A percentile compares a stretch with the other conserved stretches of the same genome.
phyloP scores from a whole-genome alignment of 2,329 filamentous ascomycete genomes.

The Aphanocladium album region DNA sequence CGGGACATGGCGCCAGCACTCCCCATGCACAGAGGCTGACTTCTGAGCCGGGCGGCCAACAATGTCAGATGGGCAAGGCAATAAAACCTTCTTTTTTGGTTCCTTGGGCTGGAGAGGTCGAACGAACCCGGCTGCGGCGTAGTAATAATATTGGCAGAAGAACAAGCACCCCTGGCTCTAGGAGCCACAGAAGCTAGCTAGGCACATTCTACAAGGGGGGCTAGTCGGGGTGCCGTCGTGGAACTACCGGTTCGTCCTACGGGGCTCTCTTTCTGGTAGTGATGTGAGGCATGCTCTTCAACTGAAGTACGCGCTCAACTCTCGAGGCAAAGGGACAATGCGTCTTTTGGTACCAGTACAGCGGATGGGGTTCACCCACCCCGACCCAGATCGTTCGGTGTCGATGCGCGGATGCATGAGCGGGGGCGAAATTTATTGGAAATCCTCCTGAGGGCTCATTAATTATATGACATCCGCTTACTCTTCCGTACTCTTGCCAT shows the following conservation, averaged over 20 bases:
- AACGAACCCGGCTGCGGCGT: background rate
- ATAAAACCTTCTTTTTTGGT: background rate
- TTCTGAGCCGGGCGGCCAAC: background rate
- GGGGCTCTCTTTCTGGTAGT: background rate
- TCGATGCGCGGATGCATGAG: background rate
- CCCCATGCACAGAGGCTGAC: background rate
- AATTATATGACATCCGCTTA: background rate
- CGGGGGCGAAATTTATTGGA: background rate
- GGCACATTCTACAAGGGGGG: background rate
- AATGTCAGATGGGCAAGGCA: background rate
- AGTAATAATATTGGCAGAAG: background rate
- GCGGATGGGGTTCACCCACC: background rate
- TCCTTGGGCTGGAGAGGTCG: background rate
- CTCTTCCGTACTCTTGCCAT: background rate
- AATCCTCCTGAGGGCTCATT: background rate
- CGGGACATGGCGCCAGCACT: background rate
- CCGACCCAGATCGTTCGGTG: background rate
- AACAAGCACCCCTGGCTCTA: background rate
- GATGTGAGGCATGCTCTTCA: background rate
- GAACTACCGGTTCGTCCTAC: background rate
- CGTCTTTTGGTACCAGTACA: background rate
- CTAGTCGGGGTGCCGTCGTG: background rate
- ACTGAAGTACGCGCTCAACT: background rate
- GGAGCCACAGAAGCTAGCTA: background rate
- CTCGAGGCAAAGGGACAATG: background rate